Percentiles rank a stretch among this genome's conserved stretches.
Evolutionary conservation across 2,329 filamentous ascomycete species (phyloP).

Genomic region (Calcarisporium arbuscula): DNA sequence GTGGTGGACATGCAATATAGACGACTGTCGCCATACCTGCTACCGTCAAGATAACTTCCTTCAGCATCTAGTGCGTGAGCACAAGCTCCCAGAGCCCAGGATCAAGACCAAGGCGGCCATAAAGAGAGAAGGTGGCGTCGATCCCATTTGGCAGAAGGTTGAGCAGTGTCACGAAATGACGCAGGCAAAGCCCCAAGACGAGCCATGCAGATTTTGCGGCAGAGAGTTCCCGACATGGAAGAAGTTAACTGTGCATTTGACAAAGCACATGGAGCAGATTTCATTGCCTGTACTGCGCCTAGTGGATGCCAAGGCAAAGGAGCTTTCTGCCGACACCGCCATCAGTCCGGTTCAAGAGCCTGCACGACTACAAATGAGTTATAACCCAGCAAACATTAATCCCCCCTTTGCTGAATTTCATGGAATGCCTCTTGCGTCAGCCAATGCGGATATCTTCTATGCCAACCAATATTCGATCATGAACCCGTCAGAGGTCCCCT

Average conservation of each 20-base stretch:
- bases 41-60: conserved; percentile 89
- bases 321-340: conserved; percentile 55
- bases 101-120: conserved; percentile 66
- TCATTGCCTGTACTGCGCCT: conserved; percentile 70
- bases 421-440: too few species aligned
- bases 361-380: conserved; percentile 30
- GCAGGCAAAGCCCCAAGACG: conserved; percentile 56
- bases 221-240: conserved; percentile 81
- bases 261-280: conserved; percentile 91
- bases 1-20: conserved; percentile 81
- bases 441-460: too few species aligned
- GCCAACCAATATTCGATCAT: too few species aligned
- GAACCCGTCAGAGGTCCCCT: too few species aligned
- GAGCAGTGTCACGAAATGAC: conserved; percentile 73
- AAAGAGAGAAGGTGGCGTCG: conserved; percentile 50
- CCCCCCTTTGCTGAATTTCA: too few species aligned
- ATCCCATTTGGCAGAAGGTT: conserved; percentile 70
- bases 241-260: conserved; percentile 87
- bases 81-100: conserved; percentile 79
- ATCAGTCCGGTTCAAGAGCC: conserved; percentile 61
- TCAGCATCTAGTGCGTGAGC: conserved; percentile 85
- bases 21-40: conserved; percentile 75
- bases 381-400: too few species aligned
- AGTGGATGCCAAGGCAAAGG: conserved; percentile 39
- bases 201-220: conserved; percentile 83